Base-by-base conservation (phyloP, 208 protist genomes). In the Trypanosoma congolense region DNA sequence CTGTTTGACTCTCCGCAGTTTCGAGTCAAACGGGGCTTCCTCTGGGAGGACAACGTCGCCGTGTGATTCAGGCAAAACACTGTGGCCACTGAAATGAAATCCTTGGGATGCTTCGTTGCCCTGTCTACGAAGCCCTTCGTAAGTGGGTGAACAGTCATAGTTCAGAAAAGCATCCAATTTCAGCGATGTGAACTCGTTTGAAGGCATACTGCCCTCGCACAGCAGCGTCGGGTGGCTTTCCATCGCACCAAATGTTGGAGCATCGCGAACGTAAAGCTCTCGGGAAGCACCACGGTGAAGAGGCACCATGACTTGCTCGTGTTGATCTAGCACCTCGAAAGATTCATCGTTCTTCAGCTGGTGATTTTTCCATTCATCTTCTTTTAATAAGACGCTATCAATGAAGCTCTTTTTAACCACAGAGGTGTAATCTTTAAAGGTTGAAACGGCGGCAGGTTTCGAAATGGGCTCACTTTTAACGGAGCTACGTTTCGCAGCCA, bases 391-490 rank as follows among this genome's bases (percentile, higher is more conserved):
- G 24, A 65, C 45, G 30, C 42, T 53, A 4, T 65, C 43, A 38
- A 65, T 65, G 24, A 65, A 65, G 25, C 60, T 58, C 18, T 43
- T 52, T 22, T 18, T 64, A n/a, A 2, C n/a, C 33, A 12, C 33
- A 6, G 33, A 12, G 33, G 33, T 38, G 12, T 38, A 38, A 38
- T 38, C 33, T 12, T 12, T 38, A 6, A 38, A 12, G 6, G 33
- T 38, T 12, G 33, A 38, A 16, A 38, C 33, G 12, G 33, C 33
- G 6, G 51, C 2, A 19, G 51, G 3, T 42, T n/a, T n/a, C n/a
- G n/a, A n/a, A n/a, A n/a, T n/a, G n/a, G n/a, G n/a, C n/a, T n/a
- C n/a, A n/a, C n/a, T n/a, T n/a, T n/a, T n/a, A n/a, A n/a, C n/a
- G n/a, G n/a, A n/a, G n/a, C n/a, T n/a, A n/a, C n/a, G n/a, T n/a